Base-by-base conservation (phyloP, 1,139 yeast genomes). In the Taphrina wiesneri region DNA sequence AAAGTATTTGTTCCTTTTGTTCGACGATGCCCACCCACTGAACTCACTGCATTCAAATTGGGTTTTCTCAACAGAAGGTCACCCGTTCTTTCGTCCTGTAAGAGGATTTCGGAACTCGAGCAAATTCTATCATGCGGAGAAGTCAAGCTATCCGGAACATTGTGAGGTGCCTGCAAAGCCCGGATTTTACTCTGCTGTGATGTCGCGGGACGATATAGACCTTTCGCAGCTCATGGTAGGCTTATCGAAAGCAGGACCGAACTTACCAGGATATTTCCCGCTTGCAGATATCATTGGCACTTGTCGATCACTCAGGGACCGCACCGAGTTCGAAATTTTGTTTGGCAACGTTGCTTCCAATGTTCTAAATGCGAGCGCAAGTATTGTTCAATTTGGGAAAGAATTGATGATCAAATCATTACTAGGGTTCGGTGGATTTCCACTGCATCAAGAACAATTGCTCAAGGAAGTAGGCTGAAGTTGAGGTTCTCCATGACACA, bases 11-110 rank as follows among this genome's bases (percentile, higher is more conserved):
- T 91, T 90, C 75, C 79, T 92, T 69, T 80, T 92, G 71, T 92
- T 92, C 76, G 87, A 90, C 73, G 85, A 82, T 13, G 80, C 80
- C 5, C 85, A 90, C 73, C 82, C 81, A 30, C 73, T 85, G 25
- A 85, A 87, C 70, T 80, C 75, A 56, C 76, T 77, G 6, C 78
- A 79, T 75, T 83, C 84, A 53, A 87, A 86, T 71, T 82, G 87
- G 77, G 80, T 92, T 0, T 92, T 91, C 72, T 88, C 96, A 11
- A 92, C 98, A 0, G 98, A 92, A 73, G 98, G 95, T 0, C 98
- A 92, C 75, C 97, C 97, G 13, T n/a, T 65, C 36, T 51, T 43
- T 32, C 28, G 25, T 19, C 47, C 47, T 6, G 26, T 11, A 17
- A 15, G 23, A 36, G 11, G 34, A 17, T 21, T 26, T 21, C 46